Conservation (phyloP, 2,329 filamentous ascomycete species). For the Trichoderma guizhouense region DNA sequence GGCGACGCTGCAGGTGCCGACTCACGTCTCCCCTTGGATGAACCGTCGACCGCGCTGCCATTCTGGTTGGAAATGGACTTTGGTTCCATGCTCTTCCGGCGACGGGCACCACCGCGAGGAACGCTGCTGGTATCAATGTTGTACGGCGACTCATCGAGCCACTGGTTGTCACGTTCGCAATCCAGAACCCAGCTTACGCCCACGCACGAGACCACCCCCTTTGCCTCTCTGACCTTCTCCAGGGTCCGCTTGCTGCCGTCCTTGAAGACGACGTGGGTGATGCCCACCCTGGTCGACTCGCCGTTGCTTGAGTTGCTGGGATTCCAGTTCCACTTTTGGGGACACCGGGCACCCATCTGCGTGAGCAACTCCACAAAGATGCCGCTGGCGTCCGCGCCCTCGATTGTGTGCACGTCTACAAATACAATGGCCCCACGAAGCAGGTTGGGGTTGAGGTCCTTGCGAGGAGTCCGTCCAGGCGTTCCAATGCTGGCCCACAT, state of each 20-base stretch:
- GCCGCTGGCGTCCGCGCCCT: conserved; percentile 76
- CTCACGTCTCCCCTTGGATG: conserved; percentile 30
- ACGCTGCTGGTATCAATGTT: conserved; percentile 63
- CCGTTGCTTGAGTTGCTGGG: conserved; percentile 39
- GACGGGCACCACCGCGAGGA: conserved; percentile 66
- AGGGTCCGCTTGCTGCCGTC: conserved; percentile 78
- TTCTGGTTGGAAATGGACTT: conserved; percentile 66
- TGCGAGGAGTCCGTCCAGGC: conserved; percentile 54
- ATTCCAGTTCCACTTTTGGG: conserved; percentile 75
- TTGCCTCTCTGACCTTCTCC: conserved; percentile 71
- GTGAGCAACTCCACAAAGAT: conserved; percentile 76
- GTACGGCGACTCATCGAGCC: conserved; percentile 71
- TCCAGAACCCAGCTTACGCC: conserved; percentile 87
- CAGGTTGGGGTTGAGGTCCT: conserved; percentile 50
- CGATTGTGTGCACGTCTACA: conserved; percentile 79
- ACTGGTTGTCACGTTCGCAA: conserved; percentile 72
- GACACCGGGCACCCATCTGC: conserved; percentile 77
- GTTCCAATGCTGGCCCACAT: conserved; percentile 54
- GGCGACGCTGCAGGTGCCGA: conserved; percentile 37
- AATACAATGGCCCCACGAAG: conserved; percentile 73
- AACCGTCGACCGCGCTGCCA: conserved; percentile 53
- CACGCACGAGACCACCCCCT: conserved; percentile 77
- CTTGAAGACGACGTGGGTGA: conserved; percentile 89
- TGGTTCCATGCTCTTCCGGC: conserved; percentile 80
- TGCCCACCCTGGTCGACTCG: conserved; percentile 58